Conservation (phyloP, 176 grass and related monocot species). For the Leersia perrieri region DNA sequence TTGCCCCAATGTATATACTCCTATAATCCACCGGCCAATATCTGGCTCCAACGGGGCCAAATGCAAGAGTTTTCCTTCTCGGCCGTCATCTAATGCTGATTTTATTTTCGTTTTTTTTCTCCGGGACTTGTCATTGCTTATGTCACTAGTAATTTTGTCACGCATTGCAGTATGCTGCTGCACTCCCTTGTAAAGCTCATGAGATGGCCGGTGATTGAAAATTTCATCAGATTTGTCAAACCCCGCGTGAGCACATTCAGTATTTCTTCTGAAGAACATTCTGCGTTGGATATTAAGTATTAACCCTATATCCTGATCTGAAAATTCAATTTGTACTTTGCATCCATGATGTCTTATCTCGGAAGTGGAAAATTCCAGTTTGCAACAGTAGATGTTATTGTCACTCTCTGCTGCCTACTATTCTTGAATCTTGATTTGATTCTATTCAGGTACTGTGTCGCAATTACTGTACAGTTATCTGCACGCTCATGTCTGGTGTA, state of each 20-base stretch:
- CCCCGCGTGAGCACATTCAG: not conserved
- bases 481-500: not conserved
- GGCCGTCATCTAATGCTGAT: no score
- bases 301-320: no score
- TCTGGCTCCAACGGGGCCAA: no score
- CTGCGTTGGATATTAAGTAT: not conserved
- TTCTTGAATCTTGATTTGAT: not conserved
- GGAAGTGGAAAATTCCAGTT: not conserved
- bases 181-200: not conserved
- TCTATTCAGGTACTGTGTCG: not conserved
- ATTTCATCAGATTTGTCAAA: not conserved
- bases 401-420: not conserved
- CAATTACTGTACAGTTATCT: not conserved
- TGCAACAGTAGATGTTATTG: not conserved
- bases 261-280: not conserved
- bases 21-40: no score
- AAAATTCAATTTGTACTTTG: not conserved
- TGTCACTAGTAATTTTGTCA: not conserved
- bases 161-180: no score
- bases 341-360: not conserved
- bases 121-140: not conserved
- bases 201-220: not conserved
- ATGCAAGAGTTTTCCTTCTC: no score
- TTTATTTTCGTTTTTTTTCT: no score
- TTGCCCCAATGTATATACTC: no score